Percentiles rank a stretch among this genome's conserved stretches.
These are phyloP conservation scores for Solanum raphanifolium DNA, from an alignment of 257 asterid species.

Conservation along the genomic window DNA sequence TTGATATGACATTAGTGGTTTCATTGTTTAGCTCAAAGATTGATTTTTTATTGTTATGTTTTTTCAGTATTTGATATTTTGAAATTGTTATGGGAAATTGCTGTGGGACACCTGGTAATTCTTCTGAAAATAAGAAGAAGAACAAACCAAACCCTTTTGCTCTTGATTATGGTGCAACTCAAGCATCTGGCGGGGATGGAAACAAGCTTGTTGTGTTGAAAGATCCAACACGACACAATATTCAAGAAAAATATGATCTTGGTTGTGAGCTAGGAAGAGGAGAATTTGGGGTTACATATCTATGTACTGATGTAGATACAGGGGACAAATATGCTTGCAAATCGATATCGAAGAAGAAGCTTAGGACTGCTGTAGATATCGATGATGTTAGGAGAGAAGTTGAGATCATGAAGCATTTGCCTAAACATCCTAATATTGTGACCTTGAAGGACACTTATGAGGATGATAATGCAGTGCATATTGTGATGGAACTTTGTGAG, in stretches of 20 bases:
- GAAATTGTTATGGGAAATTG: constrained; percentile 55
- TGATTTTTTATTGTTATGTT: background rate
- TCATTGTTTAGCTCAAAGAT: background rate
- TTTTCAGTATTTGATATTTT: constrained; percentile 6
- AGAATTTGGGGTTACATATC: constrained; percentile 65
- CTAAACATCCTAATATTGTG: constrained; percentile 55
- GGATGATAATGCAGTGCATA: constrained; percentile 54
- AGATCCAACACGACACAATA: constrained; percentile 42
- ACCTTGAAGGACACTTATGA: constrained; percentile 51
- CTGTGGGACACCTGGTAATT: constrained; percentile 34
- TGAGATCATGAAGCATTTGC: constrained; percentile 68
- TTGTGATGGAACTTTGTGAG: constrained; percentile 71
- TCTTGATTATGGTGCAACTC: constrained; percentile 26
- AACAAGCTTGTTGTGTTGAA: constrained; percentile 50
- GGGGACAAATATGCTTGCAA: constrained; percentile 61
- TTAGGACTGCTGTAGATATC: constrained; percentile 53
- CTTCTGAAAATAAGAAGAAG: constrained; percentile 32
- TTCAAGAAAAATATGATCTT: constrained; percentile 35
- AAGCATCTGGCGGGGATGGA: constrained; percentile 17
- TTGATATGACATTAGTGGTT: background rate
- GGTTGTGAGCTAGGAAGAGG: constrained; percentile 77
- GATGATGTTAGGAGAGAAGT: constrained; percentile 78
- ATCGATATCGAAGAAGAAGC: constrained; percentile 65
- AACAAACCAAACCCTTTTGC: constrained; percentile 41
- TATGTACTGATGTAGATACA: constrained; percentile 40